Evolutionary conservation across 2,329 filamentous ascomycete species (phyloP), one percentile per base, ranked within the genome.

Genomic region (Tolypocladium album): DNA sequence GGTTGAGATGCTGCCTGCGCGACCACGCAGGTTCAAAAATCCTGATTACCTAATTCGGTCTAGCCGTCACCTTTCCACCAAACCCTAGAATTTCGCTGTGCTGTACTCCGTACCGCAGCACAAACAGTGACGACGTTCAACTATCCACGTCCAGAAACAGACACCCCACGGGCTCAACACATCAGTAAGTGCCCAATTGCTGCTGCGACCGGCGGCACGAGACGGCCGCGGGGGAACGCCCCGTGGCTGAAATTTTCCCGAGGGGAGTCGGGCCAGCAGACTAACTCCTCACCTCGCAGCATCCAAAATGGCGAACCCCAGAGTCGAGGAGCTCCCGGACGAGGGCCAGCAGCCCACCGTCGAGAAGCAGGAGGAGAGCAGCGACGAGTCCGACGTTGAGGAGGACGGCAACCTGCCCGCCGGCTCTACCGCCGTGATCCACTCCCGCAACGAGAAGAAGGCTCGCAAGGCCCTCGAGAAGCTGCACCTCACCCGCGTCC

Each of bases 371-470:
- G 87, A 87, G 65, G 86, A 87, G 67, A 86, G 82, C 74, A 87
- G 84, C 79, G 86, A 86, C 71, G 88, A 90, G 68, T 89, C 88
- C 69, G 89, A 90, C 71, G 87, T 83, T 69, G 92, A 94, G 70
- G 89, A 95, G 70, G 92, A 94, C 76, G 87, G 85, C 64, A 85
- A 85, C 68, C 75, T 84, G 67, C 91, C 93, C 75, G 88, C 89
- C 68, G 94, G 93, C 74, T 90, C 92, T 72, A 86, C 88, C 66
- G 89, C 93, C 73, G 86, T 94, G 71, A 88, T 99, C 74, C 93
- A 97, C 86, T 96, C 91, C 75, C 92, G 94, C 79, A 97, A 97
- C 82, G 94, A 99, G 89, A 99, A 99, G 90, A 99, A 99, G 88
- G 95, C 94, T 71, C 89, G 94, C 81, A 99, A 99, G 87, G 92